Base-by-base conservation (phyloP, 768 basidiomycete species). In the Mycena albidolilacea region DNA sequence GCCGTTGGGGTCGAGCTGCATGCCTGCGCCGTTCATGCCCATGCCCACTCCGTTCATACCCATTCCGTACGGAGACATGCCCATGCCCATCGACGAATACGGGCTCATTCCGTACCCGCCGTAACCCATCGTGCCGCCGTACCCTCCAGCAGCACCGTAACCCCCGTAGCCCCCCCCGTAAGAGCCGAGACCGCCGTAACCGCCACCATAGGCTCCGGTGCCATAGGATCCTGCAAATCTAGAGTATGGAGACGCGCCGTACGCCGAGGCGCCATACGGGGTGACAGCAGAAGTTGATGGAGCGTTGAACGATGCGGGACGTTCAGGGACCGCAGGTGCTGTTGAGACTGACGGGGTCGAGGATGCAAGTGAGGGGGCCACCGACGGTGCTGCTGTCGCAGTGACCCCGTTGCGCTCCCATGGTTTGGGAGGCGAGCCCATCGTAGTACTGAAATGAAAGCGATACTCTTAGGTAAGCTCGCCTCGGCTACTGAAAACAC, bases 401-500 rank as follows among this genome's bases (percentile, higher is more conserved):
- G 81, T 78, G 58, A 84, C 82, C 9, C 89, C 88, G 54, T 83
- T 84, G 65, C 91, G 89, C 81, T 97, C 95, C 95, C 95, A 97
- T 76, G 95, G 95, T 81, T 96, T 96, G 80, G 95, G 95, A 60
- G 95, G 95, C 23, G 95, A 94, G 46, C 88, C 90, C 94, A 95
- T 95, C 52, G 80, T 76, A 9, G 82, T 77, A 46, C 19, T 30
- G 48, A 68, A 48, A 58, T 39, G 46, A 74, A 11, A 46, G 71
- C 37, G 52, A 58, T 43, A 30, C 1, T 39, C 23, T 72, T 71
- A 71, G 2, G 57, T 72, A 64, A 72, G n/a, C 48, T 10, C 41
- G 35, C 65, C 14, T 67, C 61, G 65, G 64, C 37, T 17, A 50
- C 17, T 11, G 9, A 38, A 48, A 10, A 61, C 2, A 3, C 59